A percentile compares a stretch with the other conserved stretches of the same genome.
phyloP scores from a whole-genome alignment of 1,139 yeast species.

The Suhomyces guaymorum region DNA sequence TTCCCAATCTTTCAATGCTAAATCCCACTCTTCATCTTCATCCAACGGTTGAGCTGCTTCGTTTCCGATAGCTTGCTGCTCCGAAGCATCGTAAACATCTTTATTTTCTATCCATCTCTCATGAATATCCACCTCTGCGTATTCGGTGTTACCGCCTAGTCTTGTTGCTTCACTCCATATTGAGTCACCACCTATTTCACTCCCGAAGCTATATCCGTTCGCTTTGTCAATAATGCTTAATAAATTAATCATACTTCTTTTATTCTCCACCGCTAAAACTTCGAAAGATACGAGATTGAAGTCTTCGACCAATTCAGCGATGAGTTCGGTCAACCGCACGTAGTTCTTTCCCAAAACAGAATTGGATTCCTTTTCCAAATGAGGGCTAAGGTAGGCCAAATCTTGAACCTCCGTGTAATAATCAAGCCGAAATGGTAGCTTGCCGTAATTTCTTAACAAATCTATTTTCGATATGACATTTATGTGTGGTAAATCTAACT shows the following conservation, averaged over 20 bases:
- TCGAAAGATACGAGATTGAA: constrained; percentile 87
- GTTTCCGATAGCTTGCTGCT: constrained; percentile 47
- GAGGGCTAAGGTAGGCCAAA: constrained; percentile 65
- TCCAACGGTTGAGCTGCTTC: constrained; percentile 30
- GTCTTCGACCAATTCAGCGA: constrained; percentile 83
- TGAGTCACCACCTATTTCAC: constrained; percentile 93
- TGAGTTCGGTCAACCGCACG: constrained; percentile 69
- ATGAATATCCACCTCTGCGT: constrained; percentile 68
- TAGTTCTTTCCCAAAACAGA: constrained; percentile 62
- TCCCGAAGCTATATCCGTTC: constrained; percentile 91
- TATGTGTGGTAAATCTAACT: constrained; percentile 46
- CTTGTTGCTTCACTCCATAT: constrained; percentile 95
- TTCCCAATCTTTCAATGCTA: constrained; percentile 68
- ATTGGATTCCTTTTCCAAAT: constrained; percentile 67
- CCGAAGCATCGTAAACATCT: constrained; percentile 66
- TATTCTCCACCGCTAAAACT: constrained; percentile 88
- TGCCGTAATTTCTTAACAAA: constrained; percentile 61
- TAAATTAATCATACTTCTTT: constrained; percentile 83
- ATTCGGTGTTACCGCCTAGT: constrained; percentile 61
- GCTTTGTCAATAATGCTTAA: constrained; percentile 82
- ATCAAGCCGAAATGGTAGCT: constrained; percentile 70
- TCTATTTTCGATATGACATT: constrained; percentile 82
- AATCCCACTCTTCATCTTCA: constrained; percentile 74
- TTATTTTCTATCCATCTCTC: constrained; percentile 95
- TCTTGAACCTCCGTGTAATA: constrained; percentile 94